Percentiles rank a stretch among this genome's conserved stretches.
These are phyloP conservation scores for Trichoderma orchidacearum DNA, from an alignment of 495 filamentous ascomycete species.

Conservation along the genomic window DNA sequence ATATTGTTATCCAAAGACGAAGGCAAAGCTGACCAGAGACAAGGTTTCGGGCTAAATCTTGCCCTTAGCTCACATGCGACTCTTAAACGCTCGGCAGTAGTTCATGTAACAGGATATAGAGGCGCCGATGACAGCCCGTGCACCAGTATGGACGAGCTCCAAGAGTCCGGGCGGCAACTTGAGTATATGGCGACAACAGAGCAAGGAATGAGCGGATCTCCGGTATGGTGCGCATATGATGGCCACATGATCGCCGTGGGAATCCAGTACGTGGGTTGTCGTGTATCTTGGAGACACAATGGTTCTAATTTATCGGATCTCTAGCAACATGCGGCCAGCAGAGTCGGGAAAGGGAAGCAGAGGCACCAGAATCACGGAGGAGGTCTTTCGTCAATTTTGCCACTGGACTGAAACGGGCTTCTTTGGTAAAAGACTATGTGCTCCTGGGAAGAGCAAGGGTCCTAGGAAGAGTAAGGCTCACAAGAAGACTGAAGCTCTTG, in stretches of 20 bases:
- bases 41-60: neutral
- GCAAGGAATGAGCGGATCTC: conserved; percentile 4
- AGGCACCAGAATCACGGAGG: neutral
- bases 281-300: neutral
- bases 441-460: too few species aligned
- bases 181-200: neutral
- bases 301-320: neutral
- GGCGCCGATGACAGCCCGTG: neutral
- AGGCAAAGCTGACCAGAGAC: neutral
- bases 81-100: neutral
- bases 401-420: neutral
- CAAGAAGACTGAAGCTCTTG: too few species aligned
- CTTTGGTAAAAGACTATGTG: neutral
- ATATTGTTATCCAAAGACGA: neutral
- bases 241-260: neutral
- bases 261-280: conserved; percentile 1
- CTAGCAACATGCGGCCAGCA: neutral
- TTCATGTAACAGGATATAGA: neutral
- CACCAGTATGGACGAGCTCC: neutral
- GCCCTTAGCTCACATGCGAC: neutral
- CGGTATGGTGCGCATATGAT: conserved; percentile 1
- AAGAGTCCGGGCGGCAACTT: neutral
- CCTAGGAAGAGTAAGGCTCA: too few species aligned
- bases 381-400: neutral
- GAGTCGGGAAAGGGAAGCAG: neutral